A percentile compares a stretch with the other conserved stretches of the same genome.
Conservation (phyloP, 2,329 filamentous ascomycete species). For the Xylaria sp. region DNA sequence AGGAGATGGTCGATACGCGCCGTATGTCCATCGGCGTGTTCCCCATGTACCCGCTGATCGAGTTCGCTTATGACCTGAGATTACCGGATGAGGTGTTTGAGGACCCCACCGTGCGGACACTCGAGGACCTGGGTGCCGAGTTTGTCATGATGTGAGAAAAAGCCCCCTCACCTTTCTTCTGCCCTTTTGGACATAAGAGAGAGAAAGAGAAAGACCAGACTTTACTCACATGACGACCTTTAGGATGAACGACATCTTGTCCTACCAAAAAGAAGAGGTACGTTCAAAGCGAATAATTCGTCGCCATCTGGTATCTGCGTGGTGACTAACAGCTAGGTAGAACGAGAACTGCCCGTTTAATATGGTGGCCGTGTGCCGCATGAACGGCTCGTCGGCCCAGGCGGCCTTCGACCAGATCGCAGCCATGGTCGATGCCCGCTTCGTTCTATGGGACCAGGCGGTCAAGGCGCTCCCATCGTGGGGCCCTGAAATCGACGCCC, state of each 20-base stretch:
- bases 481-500: not conserved
- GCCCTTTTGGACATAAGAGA: no score
- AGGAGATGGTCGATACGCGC: constrained; percentile 1
- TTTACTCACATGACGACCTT: no score
- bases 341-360: constrained; percentile 4
- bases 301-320: no score
- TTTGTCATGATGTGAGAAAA: not conserved
- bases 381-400: constrained; percentile 5
- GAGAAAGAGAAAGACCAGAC: no score
- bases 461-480: not conserved
- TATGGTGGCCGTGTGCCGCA: constrained; percentile 2
- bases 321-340: not conserved
- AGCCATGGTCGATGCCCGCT: no score
- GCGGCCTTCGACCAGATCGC: not conserved
- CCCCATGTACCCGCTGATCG: constrained; percentile 6
- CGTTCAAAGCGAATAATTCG: no score
- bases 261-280: constrained; percentile 4
- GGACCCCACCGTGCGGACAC: not conserved
- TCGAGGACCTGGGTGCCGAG: not conserved
- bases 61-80: not conserved
- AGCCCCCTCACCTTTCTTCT: not conserved
- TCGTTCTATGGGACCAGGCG: no score
- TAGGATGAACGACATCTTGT: constrained; percentile 9
- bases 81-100: not conserved
- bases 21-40: not conserved